Evolutionary conservation across 116 monocot genomes (phyloP).

Genomic region (Zostera marina): DNA sequence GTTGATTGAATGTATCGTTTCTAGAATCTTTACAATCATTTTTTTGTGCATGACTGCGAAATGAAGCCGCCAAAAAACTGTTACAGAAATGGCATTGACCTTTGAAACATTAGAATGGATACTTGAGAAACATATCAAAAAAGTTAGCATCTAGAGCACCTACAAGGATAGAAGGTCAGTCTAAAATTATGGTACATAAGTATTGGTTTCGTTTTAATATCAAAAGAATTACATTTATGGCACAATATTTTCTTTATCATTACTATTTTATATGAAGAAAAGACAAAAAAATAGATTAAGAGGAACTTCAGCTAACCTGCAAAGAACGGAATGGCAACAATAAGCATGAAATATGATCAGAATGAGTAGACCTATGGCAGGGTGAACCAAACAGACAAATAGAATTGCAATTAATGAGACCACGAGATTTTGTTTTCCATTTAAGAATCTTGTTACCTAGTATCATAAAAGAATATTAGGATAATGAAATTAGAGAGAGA

Average conservation of each 20-base stretch:
- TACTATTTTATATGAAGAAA: not conserved
- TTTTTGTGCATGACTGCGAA: constrained; percentile 62
- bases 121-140: not conserved
- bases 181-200: too few species aligned
- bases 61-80: constrained; percentile 93
- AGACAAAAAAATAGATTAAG: not conserved
- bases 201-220: too few species aligned
- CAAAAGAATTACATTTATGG: not conserved
- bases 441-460: constrained; percentile 62
- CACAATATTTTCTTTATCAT: not conserved
- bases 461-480: constrained; percentile 1
- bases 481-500: not conserved
- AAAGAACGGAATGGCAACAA: constrained; percentile 59
- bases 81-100: constrained; percentile 31
- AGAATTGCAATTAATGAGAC: constrained; percentile 54
- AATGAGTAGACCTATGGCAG: constrained; percentile 65
- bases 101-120: constrained; percentile 10
- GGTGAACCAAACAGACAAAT: constrained; percentile 79
- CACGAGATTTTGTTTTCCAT: constrained; percentile 39
- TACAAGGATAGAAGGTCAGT: too few species aligned
- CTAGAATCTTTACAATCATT: constrained; percentile 26
- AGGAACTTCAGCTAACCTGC: constrained; percentile 40
- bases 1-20: constrained; percentile 20
- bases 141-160: too few species aligned
- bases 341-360: constrained; percentile 64